Evolutionary conservation across 257 asterid species (phyloP), one percentile per base, ranked within the genome.

Genomic region (Solanum sitiens): DNA sequence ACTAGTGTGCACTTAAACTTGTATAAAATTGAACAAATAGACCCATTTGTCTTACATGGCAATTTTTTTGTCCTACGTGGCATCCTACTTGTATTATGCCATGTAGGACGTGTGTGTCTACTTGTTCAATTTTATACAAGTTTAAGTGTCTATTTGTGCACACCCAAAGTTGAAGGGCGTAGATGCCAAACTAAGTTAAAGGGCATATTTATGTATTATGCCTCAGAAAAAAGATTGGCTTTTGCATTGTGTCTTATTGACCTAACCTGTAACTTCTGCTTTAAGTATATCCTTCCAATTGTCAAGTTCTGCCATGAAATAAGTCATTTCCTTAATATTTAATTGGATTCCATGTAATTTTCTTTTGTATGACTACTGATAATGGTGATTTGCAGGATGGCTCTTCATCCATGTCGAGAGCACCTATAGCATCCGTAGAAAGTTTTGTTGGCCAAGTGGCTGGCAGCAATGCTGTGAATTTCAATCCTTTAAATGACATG

Each of bases 341-440:
- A 80, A 50, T 80, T 80, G 30, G 27, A 16, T 47, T 80, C 44
- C 44, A 11, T 80, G 85, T 47, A 32, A 80, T 27, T 77, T 53
- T 14, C 84, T 73, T n/a, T 72, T 72, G 70, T 86, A 20, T 73
- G 88, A 68, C 84, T 72, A 33, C 56, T 86, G 44, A 40, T 40
- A 83, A 90, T 73, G 7, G 44, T 71, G 88, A 88, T 86, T 83
- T 89, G 89, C 94, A 95, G 99, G 91, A 89, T 83, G 89, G 89
- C 87, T 88, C 91, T 84, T 83, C 65, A 42, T 84, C 91, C 73
- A 90, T 89, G 83, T 88, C 59, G 87, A 90, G 86, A 91, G 84
- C 90, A 84, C 88, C 90, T 79, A 87, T 90, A 79, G 93, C 91
- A 82, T 88, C 92, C 23, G 88, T 83, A 87, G 91, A 91, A 74